phyloP scores from a whole-genome alignment of 495 filamentous ascomycete species.

The Tuber borchii region DNA sequence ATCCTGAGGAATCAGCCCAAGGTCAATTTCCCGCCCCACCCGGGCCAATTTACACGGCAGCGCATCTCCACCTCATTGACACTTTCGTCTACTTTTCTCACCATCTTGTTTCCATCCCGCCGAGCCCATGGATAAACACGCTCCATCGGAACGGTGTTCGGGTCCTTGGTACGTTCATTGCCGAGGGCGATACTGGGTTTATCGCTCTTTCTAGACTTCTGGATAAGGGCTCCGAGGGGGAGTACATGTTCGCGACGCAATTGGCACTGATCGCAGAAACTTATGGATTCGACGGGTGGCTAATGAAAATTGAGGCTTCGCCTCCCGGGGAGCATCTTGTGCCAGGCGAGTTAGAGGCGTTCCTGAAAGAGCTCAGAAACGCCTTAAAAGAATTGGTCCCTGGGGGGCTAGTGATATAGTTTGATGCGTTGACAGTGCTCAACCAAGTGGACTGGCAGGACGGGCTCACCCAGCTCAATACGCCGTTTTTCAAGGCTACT shows the following conservation, averaged over 20 bases:
- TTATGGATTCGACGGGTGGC: constrained; percentile 49
- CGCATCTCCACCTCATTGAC: constrained; percentile 46
- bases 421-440: constrained; percentile 45
- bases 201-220: constrained; percentile 42
- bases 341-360: constrained; percentile 27
- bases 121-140: constrained; percentile 46
- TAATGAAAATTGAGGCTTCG: constrained; percentile 47
- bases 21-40: constrained; percentile 32
- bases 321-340: constrained; percentile 37
- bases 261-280: constrained; percentile 43
- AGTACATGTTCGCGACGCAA: constrained; percentile 43
- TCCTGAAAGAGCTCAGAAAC: constrained; percentile 41
- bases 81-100: constrained; percentile 49
- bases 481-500: constrained; percentile 36
- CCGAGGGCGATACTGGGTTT: constrained; percentile 42
- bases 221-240: constrained; percentile 33
- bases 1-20: constrained; percentile 43
- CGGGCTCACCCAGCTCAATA: constrained; percentile 42
- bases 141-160: constrained; percentile 48
- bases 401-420: constrained; percentile 43
- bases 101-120: constrained; percentile 47
- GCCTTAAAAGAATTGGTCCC: constrained; percentile 37
- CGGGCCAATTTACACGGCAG: constrained; percentile 39
- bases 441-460: constrained; percentile 48
- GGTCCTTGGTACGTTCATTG: constrained; percentile 45